Base-by-base conservation (phyloP, 1,284 basidiomycete species). In the Sanguinoderma infundibulare region DNA sequence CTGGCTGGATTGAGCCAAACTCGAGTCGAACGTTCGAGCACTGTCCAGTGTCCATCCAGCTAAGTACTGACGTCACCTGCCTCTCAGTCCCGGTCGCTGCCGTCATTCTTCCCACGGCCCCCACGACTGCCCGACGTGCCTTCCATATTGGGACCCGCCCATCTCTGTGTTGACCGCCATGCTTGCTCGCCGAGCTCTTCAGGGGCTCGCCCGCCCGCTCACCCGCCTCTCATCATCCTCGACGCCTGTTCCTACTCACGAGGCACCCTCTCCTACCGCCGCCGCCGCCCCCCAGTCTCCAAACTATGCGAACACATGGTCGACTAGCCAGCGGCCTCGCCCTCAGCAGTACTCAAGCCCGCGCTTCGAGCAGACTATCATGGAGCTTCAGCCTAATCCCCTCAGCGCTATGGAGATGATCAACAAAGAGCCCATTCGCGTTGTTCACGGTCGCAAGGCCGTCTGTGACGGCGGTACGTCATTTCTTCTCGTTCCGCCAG, bases 361-460 rank as follows among this genome's bases (percentile, higher is more conserved):
- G 17, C 87, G 95, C 30, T 98, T 98, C 73, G 97, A 98, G 79
- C 97, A 98, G 81, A 93, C 92, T 22, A 79, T 80, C 46, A 86
- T 96, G 82, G 86, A 88, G 50, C 81, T 95, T 60, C 97, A 99
- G 76, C 97, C 97, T 0, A 87, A 87, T 63, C 91, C 96, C n/a
- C 81, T 91, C 66, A 94, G 92, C 63, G 97, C 96, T 2, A 96
- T 98, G 89, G 90, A 92, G 67, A 83, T 98, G 73, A 87, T 98
- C 68, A 83, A 83, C 54, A 83, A 94, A 67, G 94, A 98, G 76
- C 95, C 96, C 8, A 86, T 98, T 58, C 83, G 91, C 53, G 75
- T 95, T 58, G 89, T 96, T 1, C 76, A 92, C 55, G 91, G 87
- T 35, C 83, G 97, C 67, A 92, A 89, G 73, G 96, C 94, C 3